These are phyloP conservation scores for Mollisiaceae sp. DNA, from an alignment of 2,329 filamentous ascomycete genomes.

Conservation along the genomic window DNA sequence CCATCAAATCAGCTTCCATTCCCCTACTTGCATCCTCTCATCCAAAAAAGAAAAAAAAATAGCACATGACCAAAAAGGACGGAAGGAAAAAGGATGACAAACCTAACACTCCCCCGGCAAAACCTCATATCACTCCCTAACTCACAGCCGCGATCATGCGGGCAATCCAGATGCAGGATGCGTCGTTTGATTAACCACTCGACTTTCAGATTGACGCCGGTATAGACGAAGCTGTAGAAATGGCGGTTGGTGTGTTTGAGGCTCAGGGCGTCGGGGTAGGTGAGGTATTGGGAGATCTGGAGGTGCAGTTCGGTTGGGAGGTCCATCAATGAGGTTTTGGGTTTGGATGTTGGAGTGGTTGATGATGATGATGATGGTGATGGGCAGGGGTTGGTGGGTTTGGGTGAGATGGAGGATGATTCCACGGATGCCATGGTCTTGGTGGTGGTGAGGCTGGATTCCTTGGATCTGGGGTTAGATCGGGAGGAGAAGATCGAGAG, in stretches of 20 bases:
- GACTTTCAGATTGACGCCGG: slow-evolving; percentile 68
- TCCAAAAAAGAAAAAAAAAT: no score
- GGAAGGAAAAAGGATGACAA: slow-evolving; percentile 37
- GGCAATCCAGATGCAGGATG: slow-evolving; percentile 67
- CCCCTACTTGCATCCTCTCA: not conserved
- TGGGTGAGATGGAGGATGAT: no score
- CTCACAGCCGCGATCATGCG: slow-evolving; percentile 61
- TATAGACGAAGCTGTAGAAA: slow-evolving; percentile 69
- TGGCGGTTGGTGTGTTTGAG: slow-evolving; percentile 69
- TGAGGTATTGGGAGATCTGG: slow-evolving; percentile 62
- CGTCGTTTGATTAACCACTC: slow-evolving; percentile 71
- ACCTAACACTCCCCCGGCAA: slow-evolving; percentile 65
- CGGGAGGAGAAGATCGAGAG: not conserved
- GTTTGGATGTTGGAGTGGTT: no score
- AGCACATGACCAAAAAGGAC: no score
- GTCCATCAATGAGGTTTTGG: slow-evolving; percentile 6
- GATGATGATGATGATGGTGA: no score
- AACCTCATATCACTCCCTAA: slow-evolving; percentile 64
- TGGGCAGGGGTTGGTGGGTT: no score
- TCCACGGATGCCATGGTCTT: not conserved
- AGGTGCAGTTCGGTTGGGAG: slow-evolving; percentile 72
- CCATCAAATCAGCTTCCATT: not conserved
- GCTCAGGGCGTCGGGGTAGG: slow-evolving; percentile 73
- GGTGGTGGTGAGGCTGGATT: not conserved
- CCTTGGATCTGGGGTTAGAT: not conserved